Conservation (phyloP, 176 grass and related monocot species). For the Musa itinerans region DNA sequence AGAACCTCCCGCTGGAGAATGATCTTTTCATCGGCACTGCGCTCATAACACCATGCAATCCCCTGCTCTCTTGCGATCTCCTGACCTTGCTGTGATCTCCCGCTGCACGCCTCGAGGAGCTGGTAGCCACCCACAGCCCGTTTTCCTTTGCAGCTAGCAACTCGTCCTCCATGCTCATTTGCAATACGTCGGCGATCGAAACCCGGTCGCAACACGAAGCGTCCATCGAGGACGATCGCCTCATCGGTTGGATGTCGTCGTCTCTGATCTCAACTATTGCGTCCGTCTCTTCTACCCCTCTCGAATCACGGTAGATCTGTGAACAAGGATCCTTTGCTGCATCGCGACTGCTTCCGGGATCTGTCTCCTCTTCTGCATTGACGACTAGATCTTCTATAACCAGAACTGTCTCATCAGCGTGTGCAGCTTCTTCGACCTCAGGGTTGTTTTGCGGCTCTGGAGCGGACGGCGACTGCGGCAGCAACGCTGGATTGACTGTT, state of each 20-base stretch:
- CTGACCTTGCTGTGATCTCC: background rate
- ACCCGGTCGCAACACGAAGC: background rate
- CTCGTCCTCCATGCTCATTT: background rate
- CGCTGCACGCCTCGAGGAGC: background rate
- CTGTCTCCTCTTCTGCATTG: background rate
- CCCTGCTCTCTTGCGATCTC: background rate
- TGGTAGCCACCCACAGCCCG: background rate
- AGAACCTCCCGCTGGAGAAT: slow-evolving; percentile 1
- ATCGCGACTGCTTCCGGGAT: background rate
- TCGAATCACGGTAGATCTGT: background rate
- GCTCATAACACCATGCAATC: slow-evolving; percentile 3
- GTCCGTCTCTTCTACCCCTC: background rate
- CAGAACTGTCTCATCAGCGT: background rate
- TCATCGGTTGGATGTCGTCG: background rate
- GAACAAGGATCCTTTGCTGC: background rate
- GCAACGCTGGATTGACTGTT: background rate
- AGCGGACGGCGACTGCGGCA: background rate
- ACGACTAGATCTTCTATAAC: background rate
- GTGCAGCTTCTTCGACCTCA: background rate
- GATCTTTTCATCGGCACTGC: slow-evolving; percentile 8
- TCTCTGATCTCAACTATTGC: background rate
- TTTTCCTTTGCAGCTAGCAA: background rate
- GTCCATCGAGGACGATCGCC: background rate
- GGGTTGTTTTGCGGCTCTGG: background rate
- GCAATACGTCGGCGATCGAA: background rate